These are phyloP conservation scores for Marsdenia floribunda DNA, from an alignment of 257 asterid genomes.

Conservation along the genomic window DNA sequence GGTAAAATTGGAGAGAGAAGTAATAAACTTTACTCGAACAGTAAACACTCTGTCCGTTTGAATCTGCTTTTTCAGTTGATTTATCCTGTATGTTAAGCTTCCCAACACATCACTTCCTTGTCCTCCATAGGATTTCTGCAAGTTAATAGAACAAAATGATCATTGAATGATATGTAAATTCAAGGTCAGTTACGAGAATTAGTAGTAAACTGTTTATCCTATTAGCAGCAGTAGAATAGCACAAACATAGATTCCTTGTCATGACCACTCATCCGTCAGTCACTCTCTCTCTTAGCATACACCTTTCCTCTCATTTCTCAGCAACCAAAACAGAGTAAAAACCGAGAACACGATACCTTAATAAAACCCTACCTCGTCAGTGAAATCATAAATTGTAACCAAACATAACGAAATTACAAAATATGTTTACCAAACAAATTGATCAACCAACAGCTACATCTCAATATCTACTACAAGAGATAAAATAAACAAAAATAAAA, in stretches of 20 bases:
- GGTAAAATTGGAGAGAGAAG: not conserved
- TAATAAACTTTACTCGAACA: slow-evolving; percentile 35
- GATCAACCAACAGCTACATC: not conserved
- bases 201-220: not conserved
- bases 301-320: slow-evolving; percentile 1
- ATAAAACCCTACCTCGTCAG: not conserved
- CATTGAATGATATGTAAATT: not conserved
- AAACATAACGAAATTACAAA: not conserved
- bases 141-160: slow-evolving; percentile 12
- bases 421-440: not conserved
- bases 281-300: not conserved
- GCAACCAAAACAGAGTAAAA: not conserved
- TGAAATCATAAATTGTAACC: not conserved
- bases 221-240: not conserved
- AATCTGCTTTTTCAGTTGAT: slow-evolving; percentile 60
- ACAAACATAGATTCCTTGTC: not conserved
- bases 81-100: slow-evolving; percentile 34
- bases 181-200: not conserved
- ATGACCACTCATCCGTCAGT: not conserved
- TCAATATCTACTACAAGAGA: not conserved
- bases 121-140: slow-evolving; percentile 39
- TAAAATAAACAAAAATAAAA: not conserved
- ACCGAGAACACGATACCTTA: not conserved
- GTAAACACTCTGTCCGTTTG: slow-evolving; percentile 51
- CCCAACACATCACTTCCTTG: slow-evolving; percentile 37